Percentiles rank a stretch among this genome's conserved stretches.
Conservation (phyloP, 1,139 yeast species). For the Kodamaea plutei region DNA sequence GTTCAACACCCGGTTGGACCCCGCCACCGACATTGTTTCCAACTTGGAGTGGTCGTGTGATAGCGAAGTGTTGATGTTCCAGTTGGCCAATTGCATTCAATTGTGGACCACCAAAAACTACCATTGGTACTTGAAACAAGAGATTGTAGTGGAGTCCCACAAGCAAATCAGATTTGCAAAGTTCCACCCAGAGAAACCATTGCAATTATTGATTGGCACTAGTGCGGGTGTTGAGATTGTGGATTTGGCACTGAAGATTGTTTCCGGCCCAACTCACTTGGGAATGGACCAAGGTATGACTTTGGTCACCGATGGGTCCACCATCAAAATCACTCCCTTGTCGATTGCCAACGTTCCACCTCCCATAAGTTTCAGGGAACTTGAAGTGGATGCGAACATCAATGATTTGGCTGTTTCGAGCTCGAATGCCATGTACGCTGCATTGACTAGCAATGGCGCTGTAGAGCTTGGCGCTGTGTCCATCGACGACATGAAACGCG, state of each 20-base stretch:
- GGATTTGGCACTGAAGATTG: conserved; percentile 63
- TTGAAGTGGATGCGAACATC: conserved; percentile 49
- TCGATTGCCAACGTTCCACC: conserved; percentile 91
- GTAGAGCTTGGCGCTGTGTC: conserved; percentile 20
- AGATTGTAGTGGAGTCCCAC: conserved; percentile 35
- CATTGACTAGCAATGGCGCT: conserved; percentile 41
- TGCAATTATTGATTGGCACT: conserved; percentile 65
- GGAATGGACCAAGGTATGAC: conserved; percentile 78
- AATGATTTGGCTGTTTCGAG: conserved; percentile 61
- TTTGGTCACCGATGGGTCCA: conserved; percentile 74
- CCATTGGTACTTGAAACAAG: conserved; percentile 93
- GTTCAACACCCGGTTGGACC: conserved; percentile 62
- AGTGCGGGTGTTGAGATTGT: conserved; percentile 51
- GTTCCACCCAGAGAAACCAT: conserved; percentile 91
- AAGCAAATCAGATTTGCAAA: conserved; percentile 37
- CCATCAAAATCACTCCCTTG: conserved; percentile 77
- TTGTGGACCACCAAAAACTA: conserved; percentile 92
- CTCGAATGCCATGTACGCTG: conserved; percentile 58
- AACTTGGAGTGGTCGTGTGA: conserved; percentile 76
- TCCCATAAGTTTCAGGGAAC: conserved; percentile 74
- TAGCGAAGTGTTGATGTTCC: conserved; percentile 74
- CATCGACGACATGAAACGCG: conserved; percentile 30
- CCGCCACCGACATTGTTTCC: conserved; percentile 42
- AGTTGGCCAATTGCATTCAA: conserved; percentile 58
- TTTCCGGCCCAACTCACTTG: conserved; percentile 62